Conservation (phyloP, 208 protist genomes). For the Histomonas meleagridis region DNA sequence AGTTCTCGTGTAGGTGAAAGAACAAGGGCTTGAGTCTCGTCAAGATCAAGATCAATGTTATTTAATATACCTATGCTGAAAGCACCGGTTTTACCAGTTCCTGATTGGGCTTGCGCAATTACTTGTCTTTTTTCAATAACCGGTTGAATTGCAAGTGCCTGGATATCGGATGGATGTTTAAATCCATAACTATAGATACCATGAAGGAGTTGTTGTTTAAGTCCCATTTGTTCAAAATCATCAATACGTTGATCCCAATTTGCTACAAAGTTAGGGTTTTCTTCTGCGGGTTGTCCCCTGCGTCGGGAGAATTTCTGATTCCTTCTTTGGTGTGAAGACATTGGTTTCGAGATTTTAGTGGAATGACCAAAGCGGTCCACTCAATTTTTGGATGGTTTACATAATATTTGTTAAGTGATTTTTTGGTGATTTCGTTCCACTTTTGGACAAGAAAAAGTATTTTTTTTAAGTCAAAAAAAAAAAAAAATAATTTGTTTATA, state of each 20-base stretch:
- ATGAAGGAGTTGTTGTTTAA: slow-evolving; percentile 79
- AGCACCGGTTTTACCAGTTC: slow-evolving; percentile 91
- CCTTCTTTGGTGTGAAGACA: too few species aligned
- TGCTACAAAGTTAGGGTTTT: slow-evolving; percentile 8
- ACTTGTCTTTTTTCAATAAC: slow-evolving; percentile 74
- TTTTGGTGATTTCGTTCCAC: too few species aligned
- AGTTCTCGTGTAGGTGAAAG: slow-evolving; percentile 92
- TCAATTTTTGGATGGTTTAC: too few species aligned
- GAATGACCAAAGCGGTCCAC: too few species aligned
- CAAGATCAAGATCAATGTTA: slow-evolving; percentile 58
- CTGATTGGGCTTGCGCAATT: slow-evolving; percentile 85
- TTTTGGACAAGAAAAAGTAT: too few species aligned
- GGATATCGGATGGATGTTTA: slow-evolving; percentile 89
- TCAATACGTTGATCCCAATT: slow-evolving; percentile 9
- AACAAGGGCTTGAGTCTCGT: slow-evolving; percentile 78
- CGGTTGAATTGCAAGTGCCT: slow-evolving; percentile 88
- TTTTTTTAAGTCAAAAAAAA: too few species aligned
- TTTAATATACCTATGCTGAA: slow-evolving; percentile 71
- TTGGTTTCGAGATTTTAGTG: too few species aligned
- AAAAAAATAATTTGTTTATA: too few species aligned
- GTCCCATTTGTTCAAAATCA: slow-evolving; percentile 89
- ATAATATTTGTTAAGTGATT: too few species aligned
- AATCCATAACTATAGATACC: slow-evolving; percentile 94
- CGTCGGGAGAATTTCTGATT: too few species aligned
- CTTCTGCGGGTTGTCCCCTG: not conserved